phyloP scores from a whole-genome alignment of 2,329 filamentous ascomycete species.

The Cercospora brassicicola region DNA sequence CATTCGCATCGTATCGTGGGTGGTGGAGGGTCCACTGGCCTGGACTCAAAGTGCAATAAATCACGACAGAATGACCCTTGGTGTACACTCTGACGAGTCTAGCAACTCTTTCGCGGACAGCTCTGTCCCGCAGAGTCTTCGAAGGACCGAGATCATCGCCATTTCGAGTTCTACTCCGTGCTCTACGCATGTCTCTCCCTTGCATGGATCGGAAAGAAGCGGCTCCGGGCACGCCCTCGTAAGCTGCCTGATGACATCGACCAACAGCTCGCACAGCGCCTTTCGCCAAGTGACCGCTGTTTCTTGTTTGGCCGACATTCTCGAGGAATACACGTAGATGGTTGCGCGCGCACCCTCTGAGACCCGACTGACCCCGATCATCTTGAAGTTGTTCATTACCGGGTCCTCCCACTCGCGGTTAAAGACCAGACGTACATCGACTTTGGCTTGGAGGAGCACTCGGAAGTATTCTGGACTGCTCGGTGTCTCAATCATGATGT shows the following conservation, averaged over 20 bases:
- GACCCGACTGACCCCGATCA: not conserved
- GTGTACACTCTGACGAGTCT: not conserved
- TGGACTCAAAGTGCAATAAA: not conserved
- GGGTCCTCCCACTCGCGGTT: too few relatives aligned
- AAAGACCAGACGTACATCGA: not conserved
- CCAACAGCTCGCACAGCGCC: not conserved
- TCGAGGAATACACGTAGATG: not conserved
- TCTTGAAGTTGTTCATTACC: not conserved
- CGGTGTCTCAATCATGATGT: not conserved
- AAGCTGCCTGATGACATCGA: not conserved
- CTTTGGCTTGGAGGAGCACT: not conserved
- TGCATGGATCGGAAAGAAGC: not conserved
- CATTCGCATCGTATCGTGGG: too few relatives aligned
- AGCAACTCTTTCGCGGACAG: not conserved
- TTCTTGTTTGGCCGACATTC: not conserved
- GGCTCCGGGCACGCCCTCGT: too few relatives aligned
- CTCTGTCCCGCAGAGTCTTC: not conserved
- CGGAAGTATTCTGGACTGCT: not conserved
- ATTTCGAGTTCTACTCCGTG: not conserved
- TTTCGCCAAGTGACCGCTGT: not conserved
- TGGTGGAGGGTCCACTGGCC: too few relatives aligned
- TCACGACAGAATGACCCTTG: not conserved
- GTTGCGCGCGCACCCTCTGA: not conserved
- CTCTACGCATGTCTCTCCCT: not conserved
- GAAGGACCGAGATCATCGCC: not conserved